Evolutionary conservation across 129 eudicot species (phyloP).

Genomic region (Apium graveolens): DNA sequence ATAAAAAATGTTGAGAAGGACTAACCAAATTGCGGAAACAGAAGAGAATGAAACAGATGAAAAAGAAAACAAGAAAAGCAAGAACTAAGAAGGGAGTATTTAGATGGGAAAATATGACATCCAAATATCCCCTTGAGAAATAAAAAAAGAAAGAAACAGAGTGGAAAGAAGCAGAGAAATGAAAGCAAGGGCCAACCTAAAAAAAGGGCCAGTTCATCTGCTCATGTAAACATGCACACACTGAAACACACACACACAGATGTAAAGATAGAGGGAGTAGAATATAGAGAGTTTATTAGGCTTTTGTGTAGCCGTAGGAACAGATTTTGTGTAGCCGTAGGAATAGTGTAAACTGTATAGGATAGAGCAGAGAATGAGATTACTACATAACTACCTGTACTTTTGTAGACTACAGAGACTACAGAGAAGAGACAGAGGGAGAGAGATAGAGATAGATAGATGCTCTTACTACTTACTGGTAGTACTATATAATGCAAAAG

Average conservation of each 20-base stretch:
- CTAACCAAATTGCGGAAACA: neutral
- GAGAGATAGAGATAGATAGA: neutral
- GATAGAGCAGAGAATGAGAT: neutral
- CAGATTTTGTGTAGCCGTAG: neutral
- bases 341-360: too few relatives aligned
- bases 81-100: neutral
- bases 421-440: neutral
- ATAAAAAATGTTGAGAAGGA: neutral
- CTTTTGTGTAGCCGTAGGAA: neutral
- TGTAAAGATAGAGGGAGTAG: too few relatives aligned
- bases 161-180: neutral
- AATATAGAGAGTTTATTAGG: neutral
- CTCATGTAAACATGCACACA: neutral
- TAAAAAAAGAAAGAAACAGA: neutral
- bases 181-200: neutral
- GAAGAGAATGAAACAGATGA: neutral
- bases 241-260: too few relatives aligned
- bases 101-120: constrained; percentile 5
- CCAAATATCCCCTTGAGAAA: neutral
- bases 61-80: neutral
- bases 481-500: constrained; percentile 1
- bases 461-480: neutral
- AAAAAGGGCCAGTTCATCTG: constrained; percentile 2
- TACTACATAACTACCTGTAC: neutral
- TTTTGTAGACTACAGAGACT: neutral